Evolutionary conservation across 1,139 yeast genomes (phyloP).

Genomic region (Magnusiomyces paraingens): DNA sequence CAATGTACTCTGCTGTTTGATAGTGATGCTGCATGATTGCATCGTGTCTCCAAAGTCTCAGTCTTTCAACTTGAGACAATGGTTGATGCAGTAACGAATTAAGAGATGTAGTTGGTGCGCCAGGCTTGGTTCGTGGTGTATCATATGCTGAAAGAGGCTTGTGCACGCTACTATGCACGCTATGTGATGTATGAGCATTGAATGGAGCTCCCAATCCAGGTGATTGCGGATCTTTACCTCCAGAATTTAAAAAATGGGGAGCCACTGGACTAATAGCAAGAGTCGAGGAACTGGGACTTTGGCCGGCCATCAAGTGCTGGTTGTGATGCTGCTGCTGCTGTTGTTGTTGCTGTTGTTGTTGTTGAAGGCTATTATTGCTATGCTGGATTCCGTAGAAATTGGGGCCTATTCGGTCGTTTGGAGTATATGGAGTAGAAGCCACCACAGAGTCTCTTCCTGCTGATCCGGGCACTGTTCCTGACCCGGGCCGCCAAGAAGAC

Average conservation of each 20-base stretch:
- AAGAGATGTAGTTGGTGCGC: constrained; percentile 4
- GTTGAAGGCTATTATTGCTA: background rate
- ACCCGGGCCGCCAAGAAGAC: background rate
- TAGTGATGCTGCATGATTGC: constrained; percentile 91
- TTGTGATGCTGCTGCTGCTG: no score
- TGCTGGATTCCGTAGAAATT: background rate
- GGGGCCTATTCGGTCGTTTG: constrained; percentile 1
- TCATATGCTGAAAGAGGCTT: constrained; percentile 7
- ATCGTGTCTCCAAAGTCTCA: constrained; percentile 90
- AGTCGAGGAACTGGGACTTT: constrained; percentile 17
- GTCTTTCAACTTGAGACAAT: constrained; percentile 74
- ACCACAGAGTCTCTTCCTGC: no score
- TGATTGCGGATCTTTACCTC: no score
- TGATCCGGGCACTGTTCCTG: background rate
- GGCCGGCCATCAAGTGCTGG: background rate
- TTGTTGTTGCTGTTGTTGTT: no score
- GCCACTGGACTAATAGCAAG: constrained; percentile 16
- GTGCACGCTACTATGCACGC: background rate
- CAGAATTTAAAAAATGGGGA: background rate
- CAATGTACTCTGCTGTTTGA: constrained; percentile 83
- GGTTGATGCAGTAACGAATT: constrained; percentile 12
- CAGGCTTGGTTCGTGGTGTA: constrained; percentile 12
- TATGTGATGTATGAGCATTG: constrained; percentile 8
- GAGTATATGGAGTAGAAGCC: constrained; percentile 5
- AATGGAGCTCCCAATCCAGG: no score